Conservation (phyloP, 805 yeast species). For the Yamadazyma laniorum region DNA sequence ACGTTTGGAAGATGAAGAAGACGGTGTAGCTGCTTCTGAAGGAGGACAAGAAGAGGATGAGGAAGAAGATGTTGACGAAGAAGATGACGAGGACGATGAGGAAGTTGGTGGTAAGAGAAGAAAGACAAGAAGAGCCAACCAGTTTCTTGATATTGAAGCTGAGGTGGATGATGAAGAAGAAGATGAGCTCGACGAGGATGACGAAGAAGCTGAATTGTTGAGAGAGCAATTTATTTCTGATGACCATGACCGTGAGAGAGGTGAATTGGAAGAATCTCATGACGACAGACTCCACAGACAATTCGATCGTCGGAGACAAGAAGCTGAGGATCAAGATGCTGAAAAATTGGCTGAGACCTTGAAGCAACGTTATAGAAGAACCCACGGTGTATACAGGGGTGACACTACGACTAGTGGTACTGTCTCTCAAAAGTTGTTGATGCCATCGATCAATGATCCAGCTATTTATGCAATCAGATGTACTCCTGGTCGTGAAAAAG, state of each 20-base stretch:
- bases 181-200: slow-evolving; percentile 83
- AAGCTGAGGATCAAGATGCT: slow-evolving; percentile 90
- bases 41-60: slow-evolving; percentile 38
- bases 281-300: slow-evolving; percentile 89
- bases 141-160: slow-evolving; percentile 96
- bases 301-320: slow-evolving; percentile 82
- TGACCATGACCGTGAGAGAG: slow-evolving; percentile 65
- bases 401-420: slow-evolving; percentile 59
- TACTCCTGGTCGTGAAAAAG: slow-evolving; percentile 90
- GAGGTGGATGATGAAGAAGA: slow-evolving; percentile 98
- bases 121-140: slow-evolving; percentile 60
- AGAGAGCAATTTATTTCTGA: slow-evolving; percentile 81
- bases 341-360: slow-evolving; percentile 89
- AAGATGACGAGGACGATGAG: slow-evolving; percentile 50
- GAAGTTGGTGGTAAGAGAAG: slow-evolving; percentile 46
- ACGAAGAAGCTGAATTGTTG: slow-evolving; percentile 83
- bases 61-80: slow-evolving; percentile 54
- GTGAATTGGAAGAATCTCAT: slow-evolving; percentile 41
- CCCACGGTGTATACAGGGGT: slow-evolving; percentile 80
- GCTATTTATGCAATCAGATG: slow-evolving; percentile 94
- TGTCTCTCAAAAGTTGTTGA: slow-evolving; percentile 87
- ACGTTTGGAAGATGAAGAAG: slow-evolving; percentile 8
- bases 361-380: slow-evolving; percentile 88
- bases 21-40: slow-evolving; percentile 14
- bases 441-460: slow-evolving; percentile 96